Evolutionary conservation across 768 basidiomycete genomes (phyloP).

Genomic region (Suillus subalutaceus): DNA sequence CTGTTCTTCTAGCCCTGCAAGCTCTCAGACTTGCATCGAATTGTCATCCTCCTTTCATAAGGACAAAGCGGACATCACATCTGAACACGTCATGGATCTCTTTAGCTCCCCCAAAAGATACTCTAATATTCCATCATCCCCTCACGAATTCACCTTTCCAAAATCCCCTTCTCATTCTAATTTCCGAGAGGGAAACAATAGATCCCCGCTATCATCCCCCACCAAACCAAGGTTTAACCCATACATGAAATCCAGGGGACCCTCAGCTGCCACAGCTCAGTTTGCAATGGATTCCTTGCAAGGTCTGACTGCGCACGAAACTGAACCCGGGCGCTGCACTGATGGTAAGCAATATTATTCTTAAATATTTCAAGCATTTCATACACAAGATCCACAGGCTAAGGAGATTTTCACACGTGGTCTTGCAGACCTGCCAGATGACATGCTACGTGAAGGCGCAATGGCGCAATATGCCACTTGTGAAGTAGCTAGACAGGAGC

Average conservation of each 20-base stretch:
- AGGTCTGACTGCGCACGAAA: background rate
- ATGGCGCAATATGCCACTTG: conserved; percentile 6
- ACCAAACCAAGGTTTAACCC: background rate
- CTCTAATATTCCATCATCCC: too few relatives aligned
- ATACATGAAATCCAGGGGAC: background rate
- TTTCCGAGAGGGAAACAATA: background rate
- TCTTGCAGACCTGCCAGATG: conserved; percentile 3
- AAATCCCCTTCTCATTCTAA: too few relatives aligned
- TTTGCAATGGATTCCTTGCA: background rate
- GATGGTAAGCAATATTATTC: background rate
- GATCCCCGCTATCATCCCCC: background rate
- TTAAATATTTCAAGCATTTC: too few relatives aligned
- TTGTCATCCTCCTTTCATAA: too few relatives aligned
- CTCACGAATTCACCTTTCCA: too few relatives aligned
- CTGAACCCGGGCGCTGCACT: background rate
- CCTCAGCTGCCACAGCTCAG: background rate
- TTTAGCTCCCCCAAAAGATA: too few relatives aligned
- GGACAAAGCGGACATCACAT: too few relatives aligned
- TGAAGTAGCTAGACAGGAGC: background rate
- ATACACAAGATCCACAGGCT: background rate
- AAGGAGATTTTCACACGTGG: conserved; percentile 2
- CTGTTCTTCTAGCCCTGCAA: background rate
- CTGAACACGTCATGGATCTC: too few relatives aligned
- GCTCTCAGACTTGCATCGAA: too few relatives aligned
- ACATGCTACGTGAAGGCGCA: conserved; percentile 3